phyloP scores from a whole-genome alignment of 2,329 filamentous ascomycete genomes.

The Xylariaceae sp. region DNA sequence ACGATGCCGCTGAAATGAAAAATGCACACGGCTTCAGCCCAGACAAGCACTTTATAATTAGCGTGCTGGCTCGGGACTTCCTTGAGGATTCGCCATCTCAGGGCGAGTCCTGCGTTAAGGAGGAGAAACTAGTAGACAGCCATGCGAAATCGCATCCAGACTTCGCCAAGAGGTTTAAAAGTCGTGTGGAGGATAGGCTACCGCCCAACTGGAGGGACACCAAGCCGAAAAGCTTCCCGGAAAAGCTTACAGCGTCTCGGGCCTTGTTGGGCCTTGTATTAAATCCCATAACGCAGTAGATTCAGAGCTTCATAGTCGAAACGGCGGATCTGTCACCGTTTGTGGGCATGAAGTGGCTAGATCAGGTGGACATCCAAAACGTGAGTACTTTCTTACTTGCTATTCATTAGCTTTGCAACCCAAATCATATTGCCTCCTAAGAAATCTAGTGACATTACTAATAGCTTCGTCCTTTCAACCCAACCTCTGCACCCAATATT shows the following conservation, averaged over 20 bases:
- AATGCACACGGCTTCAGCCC: constrained; percentile 55
- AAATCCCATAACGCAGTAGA: constrained; percentile 56
- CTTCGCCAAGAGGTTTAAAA: too few species aligned
- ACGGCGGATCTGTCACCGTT: constrained; percentile 55
- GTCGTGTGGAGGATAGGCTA: constrained; percentile 51
- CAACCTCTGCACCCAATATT: not conserved
- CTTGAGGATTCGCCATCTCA: constrained; percentile 43
- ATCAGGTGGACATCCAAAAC: constrained; percentile 57
- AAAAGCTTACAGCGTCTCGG: constrained; percentile 56
- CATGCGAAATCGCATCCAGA: too few species aligned
- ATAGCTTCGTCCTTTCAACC: constrained; percentile 1
- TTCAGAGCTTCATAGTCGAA: constrained; percentile 52
- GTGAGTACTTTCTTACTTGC: too few species aligned
- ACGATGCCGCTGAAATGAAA: constrained; percentile 62
- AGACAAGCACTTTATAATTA: too few species aligned
- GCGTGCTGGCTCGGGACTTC: not conserved
- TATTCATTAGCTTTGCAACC: too few species aligned
- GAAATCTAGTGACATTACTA: not conserved
- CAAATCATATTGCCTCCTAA: not conserved
- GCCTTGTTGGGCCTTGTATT: constrained; percentile 53
- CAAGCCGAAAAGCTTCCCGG: constrained; percentile 58
- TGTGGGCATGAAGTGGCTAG: constrained; percentile 56
- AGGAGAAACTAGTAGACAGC: too few species aligned
- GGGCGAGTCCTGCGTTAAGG: too few species aligned
- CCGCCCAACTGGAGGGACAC: constrained; percentile 55